Conservation (phyloP, 306 rosid genomes). For the Hippophae tibetana region DNA sequence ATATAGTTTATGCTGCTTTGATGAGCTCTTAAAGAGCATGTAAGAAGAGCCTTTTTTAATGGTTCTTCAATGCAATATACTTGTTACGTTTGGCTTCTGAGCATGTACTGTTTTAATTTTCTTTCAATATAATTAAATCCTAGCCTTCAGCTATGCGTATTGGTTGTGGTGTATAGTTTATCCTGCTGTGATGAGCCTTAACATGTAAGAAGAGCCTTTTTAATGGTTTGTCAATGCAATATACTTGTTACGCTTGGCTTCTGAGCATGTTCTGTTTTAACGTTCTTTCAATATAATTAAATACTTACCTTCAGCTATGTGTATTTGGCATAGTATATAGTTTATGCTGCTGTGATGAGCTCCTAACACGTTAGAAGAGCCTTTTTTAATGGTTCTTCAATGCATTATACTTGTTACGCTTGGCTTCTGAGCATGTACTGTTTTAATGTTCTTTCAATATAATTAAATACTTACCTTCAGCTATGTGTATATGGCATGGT, state of each 20-base stretch:
- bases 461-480: neutral
- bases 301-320: neutral
- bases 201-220: constrained; percentile 13
- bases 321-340: neutral
- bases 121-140: constrained; percentile 15
- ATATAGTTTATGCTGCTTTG: too few relatives aligned
- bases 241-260: constrained; percentile 79
- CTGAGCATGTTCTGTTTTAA: constrained; percentile 24
- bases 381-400: constrained; percentile 26
- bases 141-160: constrained; percentile 47
- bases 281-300: neutral
- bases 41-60: too few relatives aligned
- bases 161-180: neutral
- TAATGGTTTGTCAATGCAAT: constrained; percentile 37
- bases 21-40: too few relatives aligned
- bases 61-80: too few relatives aligned
- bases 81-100: too few relatives aligned
- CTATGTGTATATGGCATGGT: too few relatives aligned
- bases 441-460: neutral
- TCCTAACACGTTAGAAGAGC: constrained; percentile 43
- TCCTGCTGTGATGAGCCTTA: constrained; percentile 19
- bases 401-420: constrained; percentile 73
- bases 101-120: neutral
- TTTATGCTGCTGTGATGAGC: constrained; percentile 31
- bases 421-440: constrained; percentile 61